Evolutionary conservation across 2,329 filamentous ascomycete genomes (phyloP), one percentile per base, ranked within the genome.

Genomic region (Cercospora beticola): DNA sequence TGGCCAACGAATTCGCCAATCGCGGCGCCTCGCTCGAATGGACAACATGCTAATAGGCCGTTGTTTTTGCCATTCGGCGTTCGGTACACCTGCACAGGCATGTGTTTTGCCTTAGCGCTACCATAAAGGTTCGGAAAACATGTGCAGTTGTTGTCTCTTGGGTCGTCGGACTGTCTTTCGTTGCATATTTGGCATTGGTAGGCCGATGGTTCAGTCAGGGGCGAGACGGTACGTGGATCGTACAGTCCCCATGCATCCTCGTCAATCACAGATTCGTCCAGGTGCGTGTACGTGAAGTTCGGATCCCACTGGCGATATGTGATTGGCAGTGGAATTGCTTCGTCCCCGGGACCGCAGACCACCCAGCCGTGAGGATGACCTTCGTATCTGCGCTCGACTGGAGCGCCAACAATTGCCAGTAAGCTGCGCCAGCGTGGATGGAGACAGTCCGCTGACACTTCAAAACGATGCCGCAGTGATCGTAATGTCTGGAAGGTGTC

Each of bases 1-100:
- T 85, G 75, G 3, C 86, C 86, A 5, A 87, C 81, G 66, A 88
- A 87, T 74, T 88, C 86, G 2, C 85, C 85, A 16, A 88, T 81
- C 0, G 84, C 84, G 0, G 79, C 78, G 10, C 86, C 86, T 33
- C 84, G 80, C 56, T 86, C 84, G 64, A 87, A 86, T 3, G 82
- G 76, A 72, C 80, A 77, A 69, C 82, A 76, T 1, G 83, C 83
- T 36, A 82, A 66, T 0, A 87, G 79, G 0, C 86, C 86, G 65
- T 88, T 88, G 72, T 86, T 86, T 62, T 84, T 84, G 5, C 85
- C 85, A 62, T 84, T 82, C 0, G 81, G 74, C 0, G 85, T 87
- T 18, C 82, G 81, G 72, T 85, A 86, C 9, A 87, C 78, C 70
- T 87, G 85, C 0, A 88, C 82, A 0, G 85, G 83, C 0, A 79